Evolutionary conservation across 2,329 filamentous ascomycete species (phyloP), one percentile per base, ranked within the genome.

Genomic region (Talaromyces sp.): DNA sequence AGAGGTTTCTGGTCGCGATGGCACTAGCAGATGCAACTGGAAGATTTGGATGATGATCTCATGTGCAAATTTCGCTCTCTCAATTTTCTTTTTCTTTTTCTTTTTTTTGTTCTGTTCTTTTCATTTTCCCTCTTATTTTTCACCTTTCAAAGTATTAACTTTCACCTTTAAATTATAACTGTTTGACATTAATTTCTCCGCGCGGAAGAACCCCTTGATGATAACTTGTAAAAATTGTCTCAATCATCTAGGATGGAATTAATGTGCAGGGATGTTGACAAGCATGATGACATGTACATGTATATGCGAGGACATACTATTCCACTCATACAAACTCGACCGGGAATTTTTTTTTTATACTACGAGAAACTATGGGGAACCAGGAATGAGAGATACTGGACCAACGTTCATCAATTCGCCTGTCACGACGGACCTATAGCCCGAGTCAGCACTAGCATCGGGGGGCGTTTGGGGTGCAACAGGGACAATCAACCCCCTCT

Each of bases 361-460:
- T 27, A 27, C 24, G n/a, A 39, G 17, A 22, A 19, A 19, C 37
- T 41, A 24, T 41, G 24, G 20, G 37, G 13, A 11, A 41, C 19
- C 22, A 14, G 14, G 9, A 22, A 39, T 39, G 14, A 41, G 22
- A 44, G 32, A 19, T 24, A 46, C 16, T 11, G 35, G 41, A 35
- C 27, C 27, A 42, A 39, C 43, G 48, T 40, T 51, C 39, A 20
- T 41, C 17, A 11, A 43, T 13, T n/a, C 14, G 29, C 29, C 14
- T 27, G 19, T 22, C 27, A 44, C 41, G 46, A 37, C 52, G 52
- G 53, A 47, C 40, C 19, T 47, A 49, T 44, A 24, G 7, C 49
- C 49, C 46, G 19, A 52, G 53, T 55, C 46, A 53, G 54, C 50
- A 53, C 54, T 56, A 56, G 50, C 37, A 46, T 41, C 47, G 47